Evolutionary conservation across 1,139 yeast species (phyloP), one percentile per base, ranked within the genome.

Genomic region (Scheffersomyces segobiensis): DNA sequence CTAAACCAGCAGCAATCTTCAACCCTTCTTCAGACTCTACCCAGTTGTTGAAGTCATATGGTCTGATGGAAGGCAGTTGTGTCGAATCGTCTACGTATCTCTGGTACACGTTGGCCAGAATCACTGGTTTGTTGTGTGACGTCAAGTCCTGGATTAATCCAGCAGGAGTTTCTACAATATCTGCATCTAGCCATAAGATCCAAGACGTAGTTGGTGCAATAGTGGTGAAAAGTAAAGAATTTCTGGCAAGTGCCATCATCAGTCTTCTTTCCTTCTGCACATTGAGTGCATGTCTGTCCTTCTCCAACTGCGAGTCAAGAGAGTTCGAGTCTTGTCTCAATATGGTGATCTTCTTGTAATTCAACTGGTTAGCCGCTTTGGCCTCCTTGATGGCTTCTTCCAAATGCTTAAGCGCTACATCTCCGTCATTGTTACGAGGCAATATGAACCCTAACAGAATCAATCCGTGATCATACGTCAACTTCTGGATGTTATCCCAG

Each of bases 21-120:
- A 87, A 79, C 2, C 97, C 98, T 65, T 86, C 89, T 58, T 91
- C 96, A 58, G 96, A 87, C 72, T 95, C 99, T 57, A 89, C 89
- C 99, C 99, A 95, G 73, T 96, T 93, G 78, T 95, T 95, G 79
- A 83, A 93, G 73, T 95, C 99, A 71, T 95, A 95, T 17, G 98
- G 96, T 67, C 98, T 84, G 59, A 90, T 86, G 32, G 84, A 77
- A n/a, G 79, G 78, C 63, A 83, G 76, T 58, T 85, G 81, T 55
- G 83, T 79, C 55, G 85, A 86, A 48, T 83, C 81, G 65, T 91
- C 88, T 59, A 65, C 79, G 72, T 76, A 93, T 64, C 96, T 81
- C 79, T 95, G 99, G 76, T 86, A 95, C 63, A 97, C 96, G 72
- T 95, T 95, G 32, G 98, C 98, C 4, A 96, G 89, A 52, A 95